Conservation (phyloP, 768 basidiomycete genomes). For the Neoboletus subvelutipes region DNA sequence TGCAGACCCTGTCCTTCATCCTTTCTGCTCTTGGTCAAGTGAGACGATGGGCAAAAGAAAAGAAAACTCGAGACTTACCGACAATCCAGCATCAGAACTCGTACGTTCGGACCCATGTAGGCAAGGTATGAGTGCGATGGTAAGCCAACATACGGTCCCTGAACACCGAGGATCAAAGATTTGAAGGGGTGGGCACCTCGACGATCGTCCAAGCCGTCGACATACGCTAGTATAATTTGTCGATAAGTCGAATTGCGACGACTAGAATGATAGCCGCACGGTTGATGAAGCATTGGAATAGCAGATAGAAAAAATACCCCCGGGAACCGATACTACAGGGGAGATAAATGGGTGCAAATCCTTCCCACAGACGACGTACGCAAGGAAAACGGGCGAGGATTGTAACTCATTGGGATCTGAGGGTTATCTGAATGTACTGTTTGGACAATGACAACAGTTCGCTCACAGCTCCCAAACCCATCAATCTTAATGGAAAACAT, state of each 20-base stretch:
- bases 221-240: slow-evolving; percentile 14
- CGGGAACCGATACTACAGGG: slow-evolving; percentile 67
- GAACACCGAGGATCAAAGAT: slow-evolving; percentile 70
- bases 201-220: slow-evolving; percentile 71
- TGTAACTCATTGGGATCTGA: slow-evolving; percentile 83
- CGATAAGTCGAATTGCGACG: background rate
- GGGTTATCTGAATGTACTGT: background rate
- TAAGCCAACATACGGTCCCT: slow-evolving; percentile 74
- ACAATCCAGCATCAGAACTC: slow-evolving; percentile 78
- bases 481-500: slow-evolving; percentile 54
- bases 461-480: slow-evolving; percentile 80
- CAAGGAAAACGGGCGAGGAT: slow-evolving; percentile 65
- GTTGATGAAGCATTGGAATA: slow-evolving; percentile 93
- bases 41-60: background rate
- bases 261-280: slow-evolving; percentile 41
- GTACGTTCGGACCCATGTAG: slow-evolving; percentile 75
- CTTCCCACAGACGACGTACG: slow-evolving; percentile 40
- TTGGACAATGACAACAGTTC: background rate
- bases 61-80: slow-evolving; percentile 46
- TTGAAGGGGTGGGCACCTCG: slow-evolving; percentile 64
- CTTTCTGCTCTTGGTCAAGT: slow-evolving; percentile 69
- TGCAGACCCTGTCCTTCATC: slow-evolving; percentile 78
- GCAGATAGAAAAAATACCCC: slow-evolving; percentile 88
- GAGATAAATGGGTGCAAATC: background rate
- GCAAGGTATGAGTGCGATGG: slow-evolving; percentile 82